Evolutionary conservation across 2,329 filamentous ascomycete genomes (phyloP).

Genomic region (Pestalotiopsis sp.): DNA sequence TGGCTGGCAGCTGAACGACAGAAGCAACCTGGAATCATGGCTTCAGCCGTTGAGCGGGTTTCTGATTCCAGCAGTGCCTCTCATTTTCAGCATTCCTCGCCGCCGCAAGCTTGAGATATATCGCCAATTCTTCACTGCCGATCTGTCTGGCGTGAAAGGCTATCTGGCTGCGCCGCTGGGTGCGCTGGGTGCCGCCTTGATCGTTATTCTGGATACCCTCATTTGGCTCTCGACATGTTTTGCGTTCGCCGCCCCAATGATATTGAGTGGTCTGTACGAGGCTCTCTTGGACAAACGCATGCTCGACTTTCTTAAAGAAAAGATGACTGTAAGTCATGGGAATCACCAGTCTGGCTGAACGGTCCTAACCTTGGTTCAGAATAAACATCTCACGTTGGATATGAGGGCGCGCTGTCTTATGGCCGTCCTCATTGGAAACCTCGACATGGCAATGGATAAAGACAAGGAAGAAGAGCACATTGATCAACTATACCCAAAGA

Average conservation of each 20-base stretch:
- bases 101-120: slow-evolving; percentile 8
- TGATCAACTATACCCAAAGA: background rate
- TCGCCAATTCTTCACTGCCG: slow-evolving; percentile 6
- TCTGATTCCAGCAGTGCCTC: slow-evolving; percentile 1
- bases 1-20: slow-evolving; percentile 4
- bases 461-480: background rate
- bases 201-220: slow-evolving; percentile 3
- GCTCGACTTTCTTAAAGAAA: slow-evolving; percentile 7
- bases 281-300: slow-evolving; percentile 3
- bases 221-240: slow-evolving; percentile 10
- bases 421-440: slow-evolving; percentile 6
- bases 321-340: background rate
- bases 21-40: slow-evolving; percentile 5
- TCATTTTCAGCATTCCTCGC: slow-evolving; percentile 7
- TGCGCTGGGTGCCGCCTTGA: background rate
- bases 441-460: background rate
- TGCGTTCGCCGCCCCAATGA: slow-evolving; percentile 9
- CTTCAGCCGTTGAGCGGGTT: slow-evolving; percentile 8
- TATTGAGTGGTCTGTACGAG: slow-evolving; percentile 5
- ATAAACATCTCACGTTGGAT: background rate
- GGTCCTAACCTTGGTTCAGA: background rate
- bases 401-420: slow-evolving; percentile 8
- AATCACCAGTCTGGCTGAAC: no score
- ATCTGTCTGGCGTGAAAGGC: slow-evolving; percentile 3
- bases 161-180: slow-evolving; percentile 6